These are phyloP conservation scores for Draba incana DNA, from an alignment of 345 rosid genomes.

Conservation along the genomic window DNA sequence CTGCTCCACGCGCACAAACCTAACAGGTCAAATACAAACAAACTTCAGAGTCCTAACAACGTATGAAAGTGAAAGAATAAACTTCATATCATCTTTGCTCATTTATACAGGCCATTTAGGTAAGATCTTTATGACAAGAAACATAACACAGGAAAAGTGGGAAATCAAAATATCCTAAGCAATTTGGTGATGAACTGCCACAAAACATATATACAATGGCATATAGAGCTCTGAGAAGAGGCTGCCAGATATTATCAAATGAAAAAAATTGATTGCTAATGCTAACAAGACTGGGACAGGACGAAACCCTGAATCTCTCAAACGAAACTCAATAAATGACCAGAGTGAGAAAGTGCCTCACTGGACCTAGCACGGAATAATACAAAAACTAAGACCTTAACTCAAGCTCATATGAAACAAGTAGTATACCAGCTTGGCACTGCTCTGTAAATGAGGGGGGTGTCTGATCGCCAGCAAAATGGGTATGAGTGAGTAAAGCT, in stretches of 20 bases:
- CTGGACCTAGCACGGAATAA: constrained; percentile 24
- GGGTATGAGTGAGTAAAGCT: constrained; percentile 83
- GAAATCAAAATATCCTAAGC: constrained; percentile 1
- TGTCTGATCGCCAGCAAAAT: constrained; percentile 92
- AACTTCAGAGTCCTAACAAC: constrained; percentile 22
- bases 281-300: not conserved
- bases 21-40: constrained; percentile 37
- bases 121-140: constrained; percentile 9
- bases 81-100: constrained; percentile 4
- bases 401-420: constrained; percentile 21
- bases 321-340: constrained; percentile 11
- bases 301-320: not conserved
- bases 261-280: not conserved
- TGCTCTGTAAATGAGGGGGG: constrained; percentile 95
- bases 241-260: not conserved
- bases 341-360: constrained; percentile 13
- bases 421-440: constrained; percentile 89
- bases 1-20: constrained; percentile 93
- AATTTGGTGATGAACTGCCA: constrained; percentile 14
- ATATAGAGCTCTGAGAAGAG: not conserved
- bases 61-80: constrained; percentile 18
- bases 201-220: constrained; percentile 10
- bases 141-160: constrained; percentile 4
- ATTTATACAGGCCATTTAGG: constrained; percentile 5
- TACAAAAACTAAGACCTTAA: constrained; percentile 20